Evolutionary conservation across 768 basidiomycete species (phyloP), one percentile per base, ranked within the genome.

Genomic region (Pulveroboletus sp.): DNA sequence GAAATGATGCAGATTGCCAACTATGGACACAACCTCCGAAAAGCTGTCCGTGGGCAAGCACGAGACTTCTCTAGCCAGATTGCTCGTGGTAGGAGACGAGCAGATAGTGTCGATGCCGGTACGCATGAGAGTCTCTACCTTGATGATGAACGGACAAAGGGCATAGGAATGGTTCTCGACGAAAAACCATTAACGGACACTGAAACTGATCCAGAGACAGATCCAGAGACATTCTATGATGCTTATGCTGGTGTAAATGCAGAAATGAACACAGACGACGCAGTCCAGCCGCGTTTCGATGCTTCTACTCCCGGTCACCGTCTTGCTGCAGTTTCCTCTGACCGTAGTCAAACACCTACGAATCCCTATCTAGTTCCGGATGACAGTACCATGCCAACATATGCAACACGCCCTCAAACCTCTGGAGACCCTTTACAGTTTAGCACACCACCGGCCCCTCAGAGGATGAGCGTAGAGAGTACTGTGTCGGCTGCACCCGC

Each of bases 1-100:
- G 89, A 93, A 67, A 92, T 93, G 89, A 65, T 93, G 47, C 87
- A 91, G 59, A 91, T 91, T 51, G 89, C 89, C 44, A 90, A 84
- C 68, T 90, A 86, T 58, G 89, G 89, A 1, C 86, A 92, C 61
- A 74, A 70, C 37, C 68, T 84, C 24, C 68, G 70, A 64, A 71
- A 53, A 38, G 47, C 51, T 47, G 52, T 39, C 42, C 64, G 50
- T 44, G 64, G 48, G 41, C 64, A 56, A 57, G 36, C 60, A 50
- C 52, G 69, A 54, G 58, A 64, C 50, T 27, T 54, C 36, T 59
- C 67, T 8, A 42, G 46, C 15, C 52, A 47, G 39, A 54, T 50
- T 36, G 43, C 59, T 32, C 64, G 67, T 46, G 63, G 69, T 50
- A 71, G 84, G 56, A 81, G 77, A 59, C 72, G 89, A 46, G 85